These are phyloP conservation scores for Apostasia ramifera DNA, from an alignment of 106 monocot species.

Conservation along the genomic window DNA sequence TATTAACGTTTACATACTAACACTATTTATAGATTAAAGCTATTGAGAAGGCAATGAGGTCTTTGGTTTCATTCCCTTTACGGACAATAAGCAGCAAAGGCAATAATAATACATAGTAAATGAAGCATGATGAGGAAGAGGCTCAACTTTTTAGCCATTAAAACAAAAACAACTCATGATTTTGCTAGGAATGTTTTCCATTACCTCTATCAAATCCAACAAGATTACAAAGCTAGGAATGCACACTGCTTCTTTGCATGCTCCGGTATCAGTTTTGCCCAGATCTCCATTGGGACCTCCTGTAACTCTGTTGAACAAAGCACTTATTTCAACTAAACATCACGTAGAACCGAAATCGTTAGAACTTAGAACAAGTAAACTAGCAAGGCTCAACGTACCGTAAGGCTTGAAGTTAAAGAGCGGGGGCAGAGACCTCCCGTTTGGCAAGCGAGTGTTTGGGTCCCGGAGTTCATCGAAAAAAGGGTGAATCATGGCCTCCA, in stretches of 20 bases:
- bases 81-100: too few species aligned
- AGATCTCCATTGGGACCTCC: conserved; percentile 32
- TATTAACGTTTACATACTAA: too few species aligned
- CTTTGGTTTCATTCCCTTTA: too few species aligned
- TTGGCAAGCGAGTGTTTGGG: conserved; percentile 57
- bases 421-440: conserved; percentile 61
- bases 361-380: background rate
- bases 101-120: too few species aligned
- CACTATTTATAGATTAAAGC: too few species aligned
- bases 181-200: too few species aligned
- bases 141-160: too few species aligned
- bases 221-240: conserved; percentile 30
- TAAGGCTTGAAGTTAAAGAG: conserved; percentile 68
- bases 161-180: too few species aligned
- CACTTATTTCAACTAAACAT: background rate
- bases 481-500: conserved; percentile 68
- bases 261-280: conserved; percentile 54
- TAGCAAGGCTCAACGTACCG: conserved; percentile 24
- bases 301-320: conserved; percentile 34
- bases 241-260: conserved; percentile 62
- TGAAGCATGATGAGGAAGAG: too few species aligned
- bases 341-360: too few species aligned
- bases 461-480: conserved; percentile 85
- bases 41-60: too few species aligned
- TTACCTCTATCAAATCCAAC: too few species aligned